Percentiles rank a stretch among this genome's conserved stretches.
phyloP scores from a whole-genome alignment of 177 flowering plant genomes.

The Vitis hybrid region DNA sequence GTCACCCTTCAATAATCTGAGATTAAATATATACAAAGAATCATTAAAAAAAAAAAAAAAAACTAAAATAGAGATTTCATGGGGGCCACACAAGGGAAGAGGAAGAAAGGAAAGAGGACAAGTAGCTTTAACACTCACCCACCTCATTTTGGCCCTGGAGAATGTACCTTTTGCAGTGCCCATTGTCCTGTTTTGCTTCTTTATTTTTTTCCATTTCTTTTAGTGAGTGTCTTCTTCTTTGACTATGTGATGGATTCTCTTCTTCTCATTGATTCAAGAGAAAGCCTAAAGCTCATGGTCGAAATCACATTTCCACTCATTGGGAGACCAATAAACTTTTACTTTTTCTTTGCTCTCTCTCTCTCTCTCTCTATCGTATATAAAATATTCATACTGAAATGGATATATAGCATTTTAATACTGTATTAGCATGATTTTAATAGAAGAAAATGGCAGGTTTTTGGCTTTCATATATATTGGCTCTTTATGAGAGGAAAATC shows the following conservation, averaged over 20 bases:
- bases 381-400: too few species aligned
- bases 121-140: background rate
- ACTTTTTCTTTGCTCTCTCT: constrained; percentile 7
- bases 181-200: constrained; percentile 1
- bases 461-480: background rate
- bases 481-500: too few species aligned
- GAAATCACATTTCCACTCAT: constrained; percentile 1
- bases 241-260: constrained; percentile 19
- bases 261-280: constrained; percentile 34
- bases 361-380: background rate
- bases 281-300: constrained; percentile 24
- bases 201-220: background rate
- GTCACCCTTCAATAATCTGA: too few species aligned
- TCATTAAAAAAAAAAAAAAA: too few species aligned
- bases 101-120: background rate
- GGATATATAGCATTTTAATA: background rate
- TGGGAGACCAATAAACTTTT: constrained; percentile 21
- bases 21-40: too few species aligned
- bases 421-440: background rate
- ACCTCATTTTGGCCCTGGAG: constrained; percentile 10
- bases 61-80: too few species aligned
- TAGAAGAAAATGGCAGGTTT: background rate
- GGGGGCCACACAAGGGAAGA: background rate
- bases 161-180: constrained; percentile 8
- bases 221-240: constrained; percentile 11